These are phyloP conservation scores for Sporothrix curviconia DNA, from an alignment of 2,329 filamentous ascomycete species.

Conservation along the genomic window DNA sequence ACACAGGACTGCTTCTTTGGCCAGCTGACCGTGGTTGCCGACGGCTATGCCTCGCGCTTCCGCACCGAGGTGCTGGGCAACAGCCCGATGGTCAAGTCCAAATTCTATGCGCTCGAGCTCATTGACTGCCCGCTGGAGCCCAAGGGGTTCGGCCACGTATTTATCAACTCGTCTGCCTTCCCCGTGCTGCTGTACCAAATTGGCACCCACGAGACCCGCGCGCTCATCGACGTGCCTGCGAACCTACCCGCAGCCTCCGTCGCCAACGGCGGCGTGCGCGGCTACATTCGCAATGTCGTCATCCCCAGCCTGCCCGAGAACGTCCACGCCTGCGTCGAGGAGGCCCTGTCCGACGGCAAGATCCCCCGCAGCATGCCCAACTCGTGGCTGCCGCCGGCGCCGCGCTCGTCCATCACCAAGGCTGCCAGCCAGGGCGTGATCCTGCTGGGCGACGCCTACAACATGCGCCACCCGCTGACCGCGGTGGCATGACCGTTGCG, in stretches of 20 bases:
- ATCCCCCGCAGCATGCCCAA: constrained; percentile 88
- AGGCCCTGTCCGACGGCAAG: constrained; percentile 69
- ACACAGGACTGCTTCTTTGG: constrained; percentile 75
- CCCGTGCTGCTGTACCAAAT: constrained; percentile 96
- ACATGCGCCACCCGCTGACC: constrained; percentile 98
- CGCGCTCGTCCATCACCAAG: constrained; percentile 27
- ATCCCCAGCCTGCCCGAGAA: constrained; percentile 67
- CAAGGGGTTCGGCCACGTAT: constrained; percentile 74
- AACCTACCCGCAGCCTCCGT: constrained; percentile 66
- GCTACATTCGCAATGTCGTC: constrained; percentile 69
- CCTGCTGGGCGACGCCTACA: constrained; percentile 87
- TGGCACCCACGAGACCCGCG: constrained; percentile 86
- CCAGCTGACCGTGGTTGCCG: constrained; percentile 77
- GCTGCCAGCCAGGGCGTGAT: constrained; percentile 64
- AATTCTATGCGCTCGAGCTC: constrained; percentile 90
- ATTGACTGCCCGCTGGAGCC: constrained; percentile 76
- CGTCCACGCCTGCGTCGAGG: constrained; percentile 66
- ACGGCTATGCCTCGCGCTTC: constrained; percentile 91
- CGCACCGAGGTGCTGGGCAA: constrained; percentile 68
- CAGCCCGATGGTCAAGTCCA: constrained; percentile 66
- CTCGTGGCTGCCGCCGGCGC: constrained; percentile 71
- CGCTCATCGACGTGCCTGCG: constrained; percentile 79
- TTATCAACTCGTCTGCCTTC: constrained; percentile 61
- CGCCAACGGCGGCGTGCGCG: constrained; percentile 73
- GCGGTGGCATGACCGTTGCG: constrained; percentile 96